phyloP scores from a whole-genome alignment of 257 asterid species.

The Buddleja alternifolia region DNA sequence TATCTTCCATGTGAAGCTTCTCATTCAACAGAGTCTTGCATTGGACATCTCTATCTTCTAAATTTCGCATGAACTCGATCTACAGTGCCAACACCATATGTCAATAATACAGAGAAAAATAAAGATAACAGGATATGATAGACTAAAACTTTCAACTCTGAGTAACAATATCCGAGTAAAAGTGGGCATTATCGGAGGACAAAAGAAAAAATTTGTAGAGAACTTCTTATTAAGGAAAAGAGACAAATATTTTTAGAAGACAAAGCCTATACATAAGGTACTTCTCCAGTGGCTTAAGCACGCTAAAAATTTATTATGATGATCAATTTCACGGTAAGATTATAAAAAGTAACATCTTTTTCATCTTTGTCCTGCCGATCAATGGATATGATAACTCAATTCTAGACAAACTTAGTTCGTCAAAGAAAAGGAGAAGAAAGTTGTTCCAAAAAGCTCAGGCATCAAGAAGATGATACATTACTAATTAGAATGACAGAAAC shows the following conservation, averaged over 20 bases:
- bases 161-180: too few species aligned
- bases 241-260: neutral
- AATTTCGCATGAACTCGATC: slow-evolving; percentile 67
- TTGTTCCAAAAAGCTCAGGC: too few species aligned
- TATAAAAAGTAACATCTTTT: too few species aligned
- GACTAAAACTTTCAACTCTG: neutral
- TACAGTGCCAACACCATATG: slow-evolving; percentile 30
- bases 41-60: slow-evolving; percentile 71
- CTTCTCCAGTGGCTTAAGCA: neutral
- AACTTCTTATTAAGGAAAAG: neutral
- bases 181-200: too few species aligned
- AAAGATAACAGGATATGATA: neutral
- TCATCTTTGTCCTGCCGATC: neutral
- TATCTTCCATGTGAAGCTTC: slow-evolving; percentile 65
- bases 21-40: slow-evolving; percentile 67
- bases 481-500: neutral
- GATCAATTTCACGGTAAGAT: too few species aligned
- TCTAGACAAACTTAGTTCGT: too few species aligned
- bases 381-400: neutral
- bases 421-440: too few species aligned
- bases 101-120: slow-evolving; percentile 8
- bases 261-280: neutral
- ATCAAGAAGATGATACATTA: neutral
- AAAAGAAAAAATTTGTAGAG: too few species aligned
- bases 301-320: too few species aligned